phyloP scores from a whole-genome alignment of 1,139 yeast species.

The Geotrichum restrictum region DNA sequence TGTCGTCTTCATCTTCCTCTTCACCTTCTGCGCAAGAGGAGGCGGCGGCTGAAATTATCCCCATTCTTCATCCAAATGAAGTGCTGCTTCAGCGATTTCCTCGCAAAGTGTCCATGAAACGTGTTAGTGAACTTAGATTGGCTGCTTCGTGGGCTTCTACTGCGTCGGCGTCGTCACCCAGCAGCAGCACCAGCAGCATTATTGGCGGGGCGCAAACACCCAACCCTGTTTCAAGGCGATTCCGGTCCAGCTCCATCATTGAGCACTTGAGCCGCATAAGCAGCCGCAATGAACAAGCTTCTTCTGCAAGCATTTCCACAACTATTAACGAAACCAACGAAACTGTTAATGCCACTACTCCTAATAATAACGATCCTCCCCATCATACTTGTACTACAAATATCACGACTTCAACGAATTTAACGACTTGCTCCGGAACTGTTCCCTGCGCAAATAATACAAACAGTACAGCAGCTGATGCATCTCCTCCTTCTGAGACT shows the following conservation, averaged over 20 bases:
- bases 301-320: not conserved
- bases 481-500: conserved; percentile 13
- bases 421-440: not conserved
- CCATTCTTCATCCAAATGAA: conserved; percentile 36
- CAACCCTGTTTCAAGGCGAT: not conserved
- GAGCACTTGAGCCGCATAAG: conserved; percentile 10
- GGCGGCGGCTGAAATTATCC: conserved; percentile 18
- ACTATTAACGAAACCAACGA: no score
- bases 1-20: not conserved
- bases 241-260: conserved; percentile 4
- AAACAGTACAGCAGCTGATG: not conserved
- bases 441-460: not conserved
- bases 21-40: not conserved
- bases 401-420: not conserved
- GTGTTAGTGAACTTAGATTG: conserved; percentile 13
- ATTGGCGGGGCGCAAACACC: not conserved
- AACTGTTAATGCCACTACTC: not conserved
- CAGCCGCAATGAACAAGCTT: not conserved
- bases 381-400: not conserved
- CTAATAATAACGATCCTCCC: not conserved
- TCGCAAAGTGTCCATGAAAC: conserved; percentile 23
- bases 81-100: conserved; percentile 33
- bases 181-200: not conserved
- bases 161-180: not conserved
- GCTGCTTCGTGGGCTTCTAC: conserved; percentile 3